These are phyloP conservation scores for Lithohypha guttulata DNA, from an alignment of 2,329 filamentous ascomycete genomes.

Conservation along the genomic window DNA sequence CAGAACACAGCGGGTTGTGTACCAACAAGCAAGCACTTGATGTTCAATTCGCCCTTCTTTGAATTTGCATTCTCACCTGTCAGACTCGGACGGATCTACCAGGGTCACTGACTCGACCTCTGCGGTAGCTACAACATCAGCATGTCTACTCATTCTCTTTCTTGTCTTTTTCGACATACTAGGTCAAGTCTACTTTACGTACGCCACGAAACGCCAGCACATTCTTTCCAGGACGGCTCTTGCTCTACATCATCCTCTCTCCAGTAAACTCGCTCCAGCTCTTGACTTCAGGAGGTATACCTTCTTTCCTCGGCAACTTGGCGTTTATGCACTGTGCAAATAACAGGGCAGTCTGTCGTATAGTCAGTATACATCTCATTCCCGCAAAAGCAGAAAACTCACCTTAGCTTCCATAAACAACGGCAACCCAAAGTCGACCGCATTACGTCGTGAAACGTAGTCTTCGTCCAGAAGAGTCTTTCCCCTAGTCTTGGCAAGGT, in stretches of 20 bases:
- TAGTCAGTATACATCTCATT: slow-evolving; percentile 25
- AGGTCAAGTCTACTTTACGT: too few relatives aligned
- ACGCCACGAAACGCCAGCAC: too few relatives aligned
- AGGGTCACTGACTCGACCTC: too few relatives aligned
- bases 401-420: slow-evolving; percentile 98
- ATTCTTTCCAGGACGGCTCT: too few relatives aligned
- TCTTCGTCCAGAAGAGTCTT: slow-evolving; percentile 83
- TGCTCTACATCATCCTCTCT: slow-evolving; percentile 39
- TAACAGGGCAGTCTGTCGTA: slow-evolving; percentile 71
- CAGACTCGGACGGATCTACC: too few relatives aligned
- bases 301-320: slow-evolving; percentile 81
- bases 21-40: too few relatives aligned
- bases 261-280: slow-evolving; percentile 95
- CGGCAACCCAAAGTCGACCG: slow-evolving; percentile 94
- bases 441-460: slow-evolving; percentile 97
- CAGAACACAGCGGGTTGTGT: too few relatives aligned
- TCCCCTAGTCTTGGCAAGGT: slow-evolving; percentile 72
- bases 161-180: too few relatives aligned
- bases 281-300: slow-evolving; percentile 81
- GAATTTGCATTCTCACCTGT: too few relatives aligned
- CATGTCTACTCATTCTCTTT: too few relatives aligned
- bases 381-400: slow-evolving; percentile 28
- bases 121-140: too few relatives aligned
- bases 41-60: too few relatives aligned
- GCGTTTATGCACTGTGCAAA: slow-evolving; percentile 95